Conservation (phyloP, 805 yeast genomes). For the Candida andamanensis region DNA sequence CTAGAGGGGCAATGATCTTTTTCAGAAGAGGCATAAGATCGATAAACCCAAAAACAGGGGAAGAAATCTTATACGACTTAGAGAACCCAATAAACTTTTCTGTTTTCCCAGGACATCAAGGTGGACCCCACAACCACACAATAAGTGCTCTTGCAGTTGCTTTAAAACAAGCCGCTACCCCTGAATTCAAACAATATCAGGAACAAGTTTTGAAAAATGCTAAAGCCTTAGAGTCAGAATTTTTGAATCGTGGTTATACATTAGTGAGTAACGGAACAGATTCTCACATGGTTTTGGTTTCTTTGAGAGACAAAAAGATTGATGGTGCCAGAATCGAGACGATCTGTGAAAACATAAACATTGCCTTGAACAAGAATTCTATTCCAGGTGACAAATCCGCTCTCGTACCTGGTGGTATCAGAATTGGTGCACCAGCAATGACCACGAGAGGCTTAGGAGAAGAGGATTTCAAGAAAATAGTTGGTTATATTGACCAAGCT, state of each 20-base stretch:
- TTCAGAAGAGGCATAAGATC: constrained; percentile 91
- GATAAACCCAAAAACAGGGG: constrained; percentile 73
- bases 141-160: constrained; percentile 95
- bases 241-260: constrained; percentile 59
- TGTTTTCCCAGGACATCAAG: constrained; percentile 99
- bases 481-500: constrained; percentile 73
- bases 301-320: constrained; percentile 69
- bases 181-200: constrained; percentile 87
- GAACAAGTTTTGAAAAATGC: constrained; percentile 79
- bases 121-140: constrained; percentile 99
- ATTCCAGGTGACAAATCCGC: constrained; percentile 97
- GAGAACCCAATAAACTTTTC: constrained; percentile 92
- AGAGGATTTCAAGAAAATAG: constrained; percentile 75
- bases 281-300: constrained; percentile 84
- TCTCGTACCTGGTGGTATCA: constrained; percentile 89
- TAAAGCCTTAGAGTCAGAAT: constrained; percentile 63
- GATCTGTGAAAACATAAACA: constrained; percentile 81
- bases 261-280: constrained; percentile 93
- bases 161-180: constrained; percentile 82
- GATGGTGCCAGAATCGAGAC: constrained; percentile 97
- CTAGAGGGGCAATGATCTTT: constrained; percentile 98
- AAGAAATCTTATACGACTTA: constrained; percentile 78
- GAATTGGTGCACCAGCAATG: constrained; percentile 99
- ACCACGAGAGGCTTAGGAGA: constrained; percentile 87
- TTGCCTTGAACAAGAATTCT: constrained; percentile 94